Percentiles rank a stretch among this genome's conserved stretches.
Evolutionary conservation across 805 yeast species (phyloP).

Genomic region (Cyberlindnera sargentensis): DNA sequence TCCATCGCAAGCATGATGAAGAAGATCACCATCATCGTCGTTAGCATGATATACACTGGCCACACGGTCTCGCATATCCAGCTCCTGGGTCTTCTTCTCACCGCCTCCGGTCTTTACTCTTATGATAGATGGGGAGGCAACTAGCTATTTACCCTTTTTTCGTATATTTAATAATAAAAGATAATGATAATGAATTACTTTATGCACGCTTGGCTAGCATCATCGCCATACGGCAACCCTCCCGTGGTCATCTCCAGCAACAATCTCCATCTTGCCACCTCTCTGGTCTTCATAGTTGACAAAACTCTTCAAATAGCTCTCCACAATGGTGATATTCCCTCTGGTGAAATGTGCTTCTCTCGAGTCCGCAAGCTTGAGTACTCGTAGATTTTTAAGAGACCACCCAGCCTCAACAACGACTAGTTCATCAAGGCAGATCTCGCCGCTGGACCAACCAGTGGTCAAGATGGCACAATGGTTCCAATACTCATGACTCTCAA

Average conservation of each 20-base stretch:
- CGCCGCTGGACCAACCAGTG: conserved; percentile 30
- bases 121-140: conserved; percentile 52
- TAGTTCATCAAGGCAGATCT: conserved; percentile 27
- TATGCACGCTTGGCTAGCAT: not conserved
- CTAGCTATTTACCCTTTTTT: too few relatives aligned
- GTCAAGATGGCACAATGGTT: conserved; percentile 28
- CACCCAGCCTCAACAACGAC: conserved; percentile 17
- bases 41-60: conserved; percentile 63
- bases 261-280: conserved; percentile 34
- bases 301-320: conserved; percentile 26
- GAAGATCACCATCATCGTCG: conserved; percentile 75
- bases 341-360: conserved; percentile 10
- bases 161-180: too few relatives aligned
- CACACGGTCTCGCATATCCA: conserved; percentile 39
- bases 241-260: conserved; percentile 51
- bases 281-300: conserved; percentile 29
- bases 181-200: too few relatives aligned
- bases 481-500: conserved; percentile 33
- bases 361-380: conserved; percentile 18
- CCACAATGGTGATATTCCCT: conserved; percentile 26
- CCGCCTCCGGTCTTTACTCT: conserved; percentile 50
- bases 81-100: conserved; percentile 40
- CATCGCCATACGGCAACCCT: conserved; percentile 42
- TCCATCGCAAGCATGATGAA: conserved; percentile 85
- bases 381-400: conserved; percentile 18